Percentiles rank a stretch among this genome's conserved stretches.
These are phyloP conservation scores for Nothopassalora personata DNA, from an alignment of 2,329 filamentous ascomycete species.

Conservation along the genomic window DNA sequence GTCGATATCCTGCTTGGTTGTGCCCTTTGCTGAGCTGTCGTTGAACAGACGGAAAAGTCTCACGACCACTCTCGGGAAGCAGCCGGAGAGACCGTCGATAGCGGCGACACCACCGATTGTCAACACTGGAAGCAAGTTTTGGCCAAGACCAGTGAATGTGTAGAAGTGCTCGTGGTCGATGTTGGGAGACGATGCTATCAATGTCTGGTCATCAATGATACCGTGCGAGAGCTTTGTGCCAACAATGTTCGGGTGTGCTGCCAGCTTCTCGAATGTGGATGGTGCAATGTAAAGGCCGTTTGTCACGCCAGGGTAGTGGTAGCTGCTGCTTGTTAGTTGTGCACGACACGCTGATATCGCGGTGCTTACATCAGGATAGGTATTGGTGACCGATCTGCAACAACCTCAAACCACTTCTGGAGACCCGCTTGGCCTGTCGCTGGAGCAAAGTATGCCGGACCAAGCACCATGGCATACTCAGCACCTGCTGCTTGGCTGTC, in stretches of 20 bases:
- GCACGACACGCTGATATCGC: background rate
- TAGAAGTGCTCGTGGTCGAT: slow-evolving; percentile 57
- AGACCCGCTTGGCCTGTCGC: slow-evolving; percentile 56
- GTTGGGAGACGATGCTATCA: slow-evolving; percentile 54
- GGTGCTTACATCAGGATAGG: slow-evolving; percentile 55
- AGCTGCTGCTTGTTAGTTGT: slow-evolving; percentile 36
- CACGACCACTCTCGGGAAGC: slow-evolving; percentile 60
- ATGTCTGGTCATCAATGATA: slow-evolving; percentile 58
- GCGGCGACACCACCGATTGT: slow-evolving; percentile 59
- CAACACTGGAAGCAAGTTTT: slow-evolving; percentile 59
- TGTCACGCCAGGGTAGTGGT: slow-evolving; percentile 62
- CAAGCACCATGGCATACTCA: slow-evolving; percentile 58
- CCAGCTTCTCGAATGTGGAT: slow-evolving; percentile 53
- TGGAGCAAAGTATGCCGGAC: slow-evolving; percentile 60
- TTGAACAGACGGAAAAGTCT: slow-evolving; percentile 50
- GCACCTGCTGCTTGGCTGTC: slow-evolving; percentile 54
- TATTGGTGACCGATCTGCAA: slow-evolving; percentile 57
- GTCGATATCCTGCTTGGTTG: slow-evolving; percentile 38
- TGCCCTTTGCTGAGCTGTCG: slow-evolving; percentile 37
- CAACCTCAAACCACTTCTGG: slow-evolving; percentile 54
- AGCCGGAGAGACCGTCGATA: slow-evolving; percentile 61
- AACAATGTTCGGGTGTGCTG: slow-evolving; percentile 61
- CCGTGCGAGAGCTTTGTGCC: slow-evolving; percentile 66
- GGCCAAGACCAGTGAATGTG: slow-evolving; percentile 60
- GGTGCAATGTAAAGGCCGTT: slow-evolving; percentile 59